phyloP scores from a whole-genome alignment of 345 rosid genomes.

The Eutrema heterophyllum region DNA sequence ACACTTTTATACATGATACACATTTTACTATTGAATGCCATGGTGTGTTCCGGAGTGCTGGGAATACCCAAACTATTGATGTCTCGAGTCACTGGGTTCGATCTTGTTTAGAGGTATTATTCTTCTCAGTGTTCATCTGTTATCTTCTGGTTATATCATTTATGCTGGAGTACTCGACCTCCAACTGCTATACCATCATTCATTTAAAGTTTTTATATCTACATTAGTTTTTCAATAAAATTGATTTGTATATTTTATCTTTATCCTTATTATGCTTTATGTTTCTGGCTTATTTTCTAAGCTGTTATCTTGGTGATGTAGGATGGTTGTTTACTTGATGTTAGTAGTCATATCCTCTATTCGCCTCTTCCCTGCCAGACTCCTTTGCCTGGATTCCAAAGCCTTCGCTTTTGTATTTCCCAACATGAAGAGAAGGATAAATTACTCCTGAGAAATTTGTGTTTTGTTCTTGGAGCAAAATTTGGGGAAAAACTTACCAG shows the following conservation, averaged over 20 bases:
- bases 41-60: constrained; percentile 41
- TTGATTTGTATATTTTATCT: neutral
- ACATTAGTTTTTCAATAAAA: neutral
- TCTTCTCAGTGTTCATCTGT: constrained; percentile 18
- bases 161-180: constrained; percentile 5
- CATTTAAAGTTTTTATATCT: neutral
- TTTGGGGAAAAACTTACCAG: constrained; percentile 54
- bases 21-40: constrained; percentile 74
- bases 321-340: constrained; percentile 80
- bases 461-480: constrained; percentile 80
- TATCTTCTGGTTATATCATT: neutral
- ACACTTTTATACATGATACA: constrained; percentile 32
- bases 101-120: constrained; percentile 82
- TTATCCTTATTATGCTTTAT: neutral
- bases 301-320: constrained; percentile 39
- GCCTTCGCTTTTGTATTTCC: constrained; percentile 71
- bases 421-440: constrained; percentile 76
- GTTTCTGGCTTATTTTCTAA: constrained; percentile 11
- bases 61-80: constrained; percentile 35
- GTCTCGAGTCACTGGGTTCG: constrained; percentile 94
- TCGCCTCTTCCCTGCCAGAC: constrained; percentile 81
- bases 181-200: constrained; percentile 18
- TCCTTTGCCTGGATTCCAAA: constrained; percentile 85
- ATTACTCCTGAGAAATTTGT: constrained; percentile 66
- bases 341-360: constrained; percentile 75